These are phyloP conservation scores for Trametes elegans DNA, from an alignment of 768 basidiomycete species.

Conservation along the genomic window DNA sequence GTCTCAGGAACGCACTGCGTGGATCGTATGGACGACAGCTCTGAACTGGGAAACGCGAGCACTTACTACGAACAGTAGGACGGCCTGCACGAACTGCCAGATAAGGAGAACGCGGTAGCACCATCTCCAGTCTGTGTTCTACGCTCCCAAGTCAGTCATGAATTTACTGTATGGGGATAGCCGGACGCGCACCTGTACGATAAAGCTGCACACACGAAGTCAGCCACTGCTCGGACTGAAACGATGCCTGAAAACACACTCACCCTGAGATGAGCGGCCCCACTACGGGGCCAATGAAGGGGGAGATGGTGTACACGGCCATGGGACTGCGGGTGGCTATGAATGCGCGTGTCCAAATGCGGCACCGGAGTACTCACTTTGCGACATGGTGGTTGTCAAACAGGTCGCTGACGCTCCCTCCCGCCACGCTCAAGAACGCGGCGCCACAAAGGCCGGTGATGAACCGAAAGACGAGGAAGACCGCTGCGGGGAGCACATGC, in stretches of 20 bases:
- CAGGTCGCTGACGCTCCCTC: conserved; percentile 59
- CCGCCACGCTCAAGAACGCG: conserved; percentile 61
- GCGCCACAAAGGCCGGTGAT: conserved; percentile 53
- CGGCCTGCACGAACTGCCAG: conserved; percentile 59
- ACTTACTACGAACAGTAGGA: conserved; percentile 52
- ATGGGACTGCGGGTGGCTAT: conserved; percentile 42
- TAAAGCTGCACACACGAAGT: conserved; percentile 49
- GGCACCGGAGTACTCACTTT: conserved; percentile 40
- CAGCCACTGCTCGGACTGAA: background rate
- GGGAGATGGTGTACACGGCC: conserved; percentile 51
- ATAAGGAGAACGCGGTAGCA: conserved; percentile 70
- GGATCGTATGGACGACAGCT: background rate
- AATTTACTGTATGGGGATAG: background rate
- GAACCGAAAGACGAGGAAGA: conserved; percentile 62
- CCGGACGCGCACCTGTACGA: conserved; percentile 42
- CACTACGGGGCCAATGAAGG: conserved; percentile 57
- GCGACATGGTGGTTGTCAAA: conserved; percentile 56
- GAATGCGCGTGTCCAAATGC: background rate
- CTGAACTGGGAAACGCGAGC: no score
- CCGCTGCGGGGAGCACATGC: conserved; percentile 36
- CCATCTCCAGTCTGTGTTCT: conserved; percentile 72
- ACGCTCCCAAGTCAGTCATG: conserved; percentile 2
- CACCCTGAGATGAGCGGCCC: conserved; percentile 61
- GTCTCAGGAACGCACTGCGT: conserved; percentile 77
- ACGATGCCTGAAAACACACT: conserved; percentile 21